phyloP scores from a whole-genome alignment of 2,329 filamentous ascomycete genomes.

The Aspergillus sp. region DNA sequence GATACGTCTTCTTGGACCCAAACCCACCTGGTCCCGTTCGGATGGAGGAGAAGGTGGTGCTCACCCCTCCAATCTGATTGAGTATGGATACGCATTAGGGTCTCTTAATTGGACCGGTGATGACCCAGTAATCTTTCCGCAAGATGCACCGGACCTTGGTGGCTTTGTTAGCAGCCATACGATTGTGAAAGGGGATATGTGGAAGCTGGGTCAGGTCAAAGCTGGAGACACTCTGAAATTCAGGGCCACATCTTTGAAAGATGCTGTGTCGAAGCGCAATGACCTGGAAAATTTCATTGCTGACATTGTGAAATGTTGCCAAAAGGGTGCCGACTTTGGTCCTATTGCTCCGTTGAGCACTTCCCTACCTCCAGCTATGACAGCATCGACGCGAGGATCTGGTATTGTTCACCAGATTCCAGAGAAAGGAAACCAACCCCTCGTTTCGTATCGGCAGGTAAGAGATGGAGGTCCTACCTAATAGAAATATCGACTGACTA shows the following conservation, averaged over 20 bases:
- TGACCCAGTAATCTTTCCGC: constrained; percentile 59
- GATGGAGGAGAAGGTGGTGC: constrained; percentile 64
- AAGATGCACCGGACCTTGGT: constrained; percentile 61
- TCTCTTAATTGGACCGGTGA: constrained; percentile 63
- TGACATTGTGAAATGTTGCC: constrained; percentile 42
- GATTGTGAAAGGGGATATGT: constrained; percentile 57
- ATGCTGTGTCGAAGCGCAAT: constrained; percentile 49
- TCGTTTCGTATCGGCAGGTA: constrained; percentile 44
- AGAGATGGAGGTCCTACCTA: background rate
- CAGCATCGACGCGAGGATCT: constrained; percentile 24
- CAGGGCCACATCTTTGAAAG: constrained; percentile 51
- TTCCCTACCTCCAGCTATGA: constrained; percentile 19
- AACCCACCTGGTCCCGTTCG: constrained; percentile 58
- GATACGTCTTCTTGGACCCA: constrained; percentile 60
- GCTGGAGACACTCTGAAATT: constrained; percentile 58
- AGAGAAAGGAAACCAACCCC: constrained; percentile 36
- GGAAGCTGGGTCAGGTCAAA: constrained; percentile 63
- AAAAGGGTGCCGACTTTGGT: constrained; percentile 30
- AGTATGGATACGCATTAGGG: constrained; percentile 61
- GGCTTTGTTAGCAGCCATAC: constrained; percentile 60
- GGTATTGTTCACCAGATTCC: constrained; percentile 37
- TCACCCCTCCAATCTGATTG: constrained; percentile 60
- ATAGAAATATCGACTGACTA: constrained; percentile 2
- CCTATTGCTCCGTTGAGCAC: constrained; percentile 33
- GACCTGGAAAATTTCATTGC: constrained; percentile 48